phyloP scores from a whole-genome alignment of 2,329 filamentous ascomycete species.

The Trichoderma oligosporum region DNA sequence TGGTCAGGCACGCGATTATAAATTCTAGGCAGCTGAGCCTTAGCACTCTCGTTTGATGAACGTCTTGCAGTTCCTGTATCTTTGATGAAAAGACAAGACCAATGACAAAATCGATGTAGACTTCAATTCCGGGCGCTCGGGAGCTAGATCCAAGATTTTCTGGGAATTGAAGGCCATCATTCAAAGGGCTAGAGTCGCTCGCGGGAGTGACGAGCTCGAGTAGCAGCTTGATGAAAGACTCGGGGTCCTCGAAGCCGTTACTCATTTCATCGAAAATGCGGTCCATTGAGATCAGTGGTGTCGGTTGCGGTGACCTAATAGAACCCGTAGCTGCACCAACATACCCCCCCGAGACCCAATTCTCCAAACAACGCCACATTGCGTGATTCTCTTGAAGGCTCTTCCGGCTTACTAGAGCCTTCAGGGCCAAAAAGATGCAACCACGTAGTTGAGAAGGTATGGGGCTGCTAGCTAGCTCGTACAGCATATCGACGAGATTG shows the following conservation, averaged over 20 bases:
- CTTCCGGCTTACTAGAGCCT: slow-evolving; percentile 73
- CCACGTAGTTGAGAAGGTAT: slow-evolving; percentile 76
- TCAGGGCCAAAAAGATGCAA: slow-evolving; percentile 75
- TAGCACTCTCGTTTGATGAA: slow-evolving; percentile 67
- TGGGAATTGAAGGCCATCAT: slow-evolving; percentile 79
- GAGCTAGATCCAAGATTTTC: slow-evolving; percentile 75
- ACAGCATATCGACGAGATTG: slow-evolving; percentile 68
- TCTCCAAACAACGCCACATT: slow-evolving; percentile 78
- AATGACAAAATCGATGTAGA: slow-evolving; percentile 87
- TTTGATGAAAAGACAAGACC: slow-evolving; percentile 71
- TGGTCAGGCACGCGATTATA: slow-evolving; percentile 70
- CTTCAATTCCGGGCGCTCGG: slow-evolving; percentile 77
- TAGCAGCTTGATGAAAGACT: slow-evolving; percentile 77
- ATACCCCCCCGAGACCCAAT: slow-evolving; percentile 67
- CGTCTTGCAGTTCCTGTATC: slow-evolving; percentile 60
- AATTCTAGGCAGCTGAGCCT: slow-evolving; percentile 81
- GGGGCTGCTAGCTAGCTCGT: slow-evolving; percentile 72
- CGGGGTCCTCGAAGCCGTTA: slow-evolving; percentile 77
- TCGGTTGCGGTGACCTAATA: slow-evolving; percentile 29
- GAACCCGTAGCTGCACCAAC: slow-evolving; percentile 35
- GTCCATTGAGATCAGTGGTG: slow-evolving; percentile 49
- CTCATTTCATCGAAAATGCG: slow-evolving; percentile 71
- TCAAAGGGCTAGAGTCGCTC: slow-evolving; percentile 56
- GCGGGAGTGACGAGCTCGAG: slow-evolving; percentile 67
- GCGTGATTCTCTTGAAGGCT: slow-evolving; percentile 60